These are phyloP conservation scores for Leccinellum rugosiceps DNA, from an alignment of 768 basidiomycete species.

Conservation along the genomic window DNA sequence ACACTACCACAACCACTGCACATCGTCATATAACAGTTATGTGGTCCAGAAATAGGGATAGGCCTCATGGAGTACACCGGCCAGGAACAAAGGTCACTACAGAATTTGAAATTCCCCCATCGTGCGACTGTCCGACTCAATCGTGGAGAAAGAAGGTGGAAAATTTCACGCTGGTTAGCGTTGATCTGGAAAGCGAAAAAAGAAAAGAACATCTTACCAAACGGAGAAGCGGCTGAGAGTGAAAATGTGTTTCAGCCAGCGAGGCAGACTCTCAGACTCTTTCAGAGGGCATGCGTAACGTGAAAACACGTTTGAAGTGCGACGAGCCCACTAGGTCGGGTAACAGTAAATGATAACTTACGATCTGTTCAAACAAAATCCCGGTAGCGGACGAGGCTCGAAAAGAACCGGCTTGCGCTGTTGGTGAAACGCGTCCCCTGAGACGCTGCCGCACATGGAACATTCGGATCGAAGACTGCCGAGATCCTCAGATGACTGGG, in stretches of 20 bases:
- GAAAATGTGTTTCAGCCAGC: background rate
- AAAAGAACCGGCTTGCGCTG: background rate
- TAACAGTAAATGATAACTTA: background rate
- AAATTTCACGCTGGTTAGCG: background rate
- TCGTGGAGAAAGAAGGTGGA: constrained; percentile 14
- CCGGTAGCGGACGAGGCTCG: background rate
- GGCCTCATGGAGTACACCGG: background rate
- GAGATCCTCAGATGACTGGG: background rate
- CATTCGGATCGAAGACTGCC: background rate
- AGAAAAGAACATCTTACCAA: background rate
- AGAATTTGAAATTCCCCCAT: background rate
- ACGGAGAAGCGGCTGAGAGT: background rate
- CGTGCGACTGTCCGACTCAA: constrained; percentile 8
- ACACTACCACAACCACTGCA: background rate
- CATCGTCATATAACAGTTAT: background rate
- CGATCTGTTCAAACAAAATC: background rate
- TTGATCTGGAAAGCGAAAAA: background rate
- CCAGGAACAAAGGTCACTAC: background rate
- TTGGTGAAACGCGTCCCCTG: background rate
- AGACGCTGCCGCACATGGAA: background rate
- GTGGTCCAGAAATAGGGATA: background rate
- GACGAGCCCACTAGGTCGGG: background rate
- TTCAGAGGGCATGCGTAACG: background rate
- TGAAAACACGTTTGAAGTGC: background rate
- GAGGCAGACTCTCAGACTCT: background rate